Conservation (phyloP, 1,284 basidiomycete genomes). For the Gymnopus androsaceus region DNA sequence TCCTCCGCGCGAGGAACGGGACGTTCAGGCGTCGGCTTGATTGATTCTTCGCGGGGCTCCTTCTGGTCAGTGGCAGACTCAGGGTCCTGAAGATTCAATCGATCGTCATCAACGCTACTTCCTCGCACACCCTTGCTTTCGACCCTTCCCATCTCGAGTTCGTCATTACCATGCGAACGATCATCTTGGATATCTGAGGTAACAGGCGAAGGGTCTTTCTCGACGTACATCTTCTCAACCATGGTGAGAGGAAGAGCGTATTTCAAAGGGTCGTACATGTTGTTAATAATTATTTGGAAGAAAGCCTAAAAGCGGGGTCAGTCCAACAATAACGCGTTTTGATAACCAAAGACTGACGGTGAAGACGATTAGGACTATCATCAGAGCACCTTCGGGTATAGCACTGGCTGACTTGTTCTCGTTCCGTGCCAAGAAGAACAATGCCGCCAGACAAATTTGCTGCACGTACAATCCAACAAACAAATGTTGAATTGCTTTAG, state of each 20-base stretch:
- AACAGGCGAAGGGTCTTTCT: constrained; percentile 1
- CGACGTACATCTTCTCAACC: constrained; percentile 63
- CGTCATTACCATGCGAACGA: neutral
- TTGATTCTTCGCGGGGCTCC: neutral
- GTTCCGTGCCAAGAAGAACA: constrained; percentile 85
- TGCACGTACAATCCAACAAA: constrained; percentile 93
- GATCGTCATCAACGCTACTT: constrained; percentile 6
- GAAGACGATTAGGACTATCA: constrained; percentile 80
- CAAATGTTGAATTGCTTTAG: constrained; percentile 88
- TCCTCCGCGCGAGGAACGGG: constrained; percentile 31
- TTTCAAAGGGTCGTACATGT: constrained; percentile 69
- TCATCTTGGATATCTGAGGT: neutral
- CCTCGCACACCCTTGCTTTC: neutral
- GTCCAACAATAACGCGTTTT: constrained; percentile 18
- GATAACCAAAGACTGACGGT: constrained; percentile 57
- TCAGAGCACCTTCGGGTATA: constrained; percentile 75
- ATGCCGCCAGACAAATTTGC: constrained; percentile 77
- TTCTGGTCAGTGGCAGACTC: neutral
- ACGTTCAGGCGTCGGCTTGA: constrained; percentile 12
- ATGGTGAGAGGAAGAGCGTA: constrained; percentile 75
- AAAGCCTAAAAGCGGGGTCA: constrained; percentile 47
- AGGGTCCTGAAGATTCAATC: neutral
- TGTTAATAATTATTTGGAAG: constrained; percentile 68
- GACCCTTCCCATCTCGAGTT: constrained; percentile 13
- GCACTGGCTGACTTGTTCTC: constrained; percentile 53